Evolutionary conservation across 108 stramenopile species (phyloP).

Genomic region (Stephanodiscus minutulus): DNA sequence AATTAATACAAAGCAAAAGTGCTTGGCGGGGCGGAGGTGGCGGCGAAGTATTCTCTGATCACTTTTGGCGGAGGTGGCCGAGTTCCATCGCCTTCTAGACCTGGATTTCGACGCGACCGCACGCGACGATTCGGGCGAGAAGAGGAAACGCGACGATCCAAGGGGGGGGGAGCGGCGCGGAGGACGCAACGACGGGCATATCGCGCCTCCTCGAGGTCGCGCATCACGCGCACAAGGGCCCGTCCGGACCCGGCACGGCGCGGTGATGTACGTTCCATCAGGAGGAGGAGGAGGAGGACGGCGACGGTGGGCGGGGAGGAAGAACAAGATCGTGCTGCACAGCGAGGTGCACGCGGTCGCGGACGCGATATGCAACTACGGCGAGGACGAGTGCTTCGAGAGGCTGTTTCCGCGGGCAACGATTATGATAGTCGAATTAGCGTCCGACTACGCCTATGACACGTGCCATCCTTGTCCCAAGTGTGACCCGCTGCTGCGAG

Average conservation of each 20-base stretch:
- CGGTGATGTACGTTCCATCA: conserved; percentile 29
- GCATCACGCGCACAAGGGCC: conserved; percentile 30
- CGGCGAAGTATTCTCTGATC: too few species aligned
- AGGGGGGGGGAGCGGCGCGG: background rate
- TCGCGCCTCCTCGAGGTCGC: conserved; percentile 35
- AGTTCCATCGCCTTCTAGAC: conserved; percentile 20
- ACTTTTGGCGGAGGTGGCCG: background rate
- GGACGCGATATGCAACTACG: conserved; percentile 29
- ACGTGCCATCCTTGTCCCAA: conserved; percentile 44
- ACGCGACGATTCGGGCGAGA: conserved; percentile 14
- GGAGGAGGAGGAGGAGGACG: background rate
- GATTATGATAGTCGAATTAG: conserved; percentile 37
- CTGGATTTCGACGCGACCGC: conserved; percentile 11
- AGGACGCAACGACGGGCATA: background rate
- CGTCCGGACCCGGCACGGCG: conserved; percentile 41
- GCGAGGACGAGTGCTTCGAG: conserved; percentile 44
- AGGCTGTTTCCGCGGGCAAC: conserved; percentile 31
- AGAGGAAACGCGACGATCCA: conserved; percentile 19
- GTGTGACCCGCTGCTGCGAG: conserved; percentile 40
- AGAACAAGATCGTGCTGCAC: conserved; percentile 44
- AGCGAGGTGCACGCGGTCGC: conserved; percentile 34
- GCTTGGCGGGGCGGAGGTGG: too few species aligned
- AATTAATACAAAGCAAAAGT: too few species aligned
- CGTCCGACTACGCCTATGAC: conserved; percentile 39
- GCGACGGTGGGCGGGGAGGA: conserved; percentile 1